Base-by-base conservation (phyloP, 371 early-diverging fungal species). In the Batrachochytrium dendrobatidis region DNA sequence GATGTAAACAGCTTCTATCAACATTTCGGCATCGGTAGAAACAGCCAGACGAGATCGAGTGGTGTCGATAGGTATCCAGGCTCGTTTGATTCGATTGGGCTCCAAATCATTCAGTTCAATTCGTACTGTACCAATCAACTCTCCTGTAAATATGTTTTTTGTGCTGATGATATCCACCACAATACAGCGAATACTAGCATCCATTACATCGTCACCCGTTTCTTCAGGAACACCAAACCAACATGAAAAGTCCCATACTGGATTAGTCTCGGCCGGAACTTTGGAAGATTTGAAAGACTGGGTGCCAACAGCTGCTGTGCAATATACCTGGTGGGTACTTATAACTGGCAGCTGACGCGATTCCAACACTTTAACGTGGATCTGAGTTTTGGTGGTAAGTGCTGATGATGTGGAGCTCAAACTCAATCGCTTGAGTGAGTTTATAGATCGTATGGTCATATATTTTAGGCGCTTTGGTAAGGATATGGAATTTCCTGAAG, bases 41-140 rank as follows among this genome's bases (percentile, higher is more conserved):
- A 31, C 50, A 15, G 58, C 18, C 34, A 49, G 52, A 17, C 51
- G 39, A 8, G 67, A 45, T n/a, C 65, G 65, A 17, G 58, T 35
- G 7, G 66, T 61, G 56, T 61, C 60, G 10, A 69, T 29, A n/a
- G 57, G 57, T 20, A 34, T 60, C 69, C 69, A 72, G 2, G 48
- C 56, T 29, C 60, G 58, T 3, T 46, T 24, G 28, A 59, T 62
- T 35, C 64, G 55, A 63, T 68, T 72, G 20, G 66, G 55, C 5
- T 53, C 20, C 6, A 72, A 58, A 8, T 34, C 22, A 26, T 18
- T 6, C 24, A 52, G 31, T 1, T 62, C 65, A n/a, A 72, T 49
- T 29, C 34, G 61, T 1, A 58, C 55, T 22, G 51, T 48, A 5
- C 72, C 72, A 26, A 72, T 49, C 17, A 68, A 29, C 29, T 68